Conservation (phyloP, 106 monocot genomes). For the Phalaenopsis equestris region DNA sequence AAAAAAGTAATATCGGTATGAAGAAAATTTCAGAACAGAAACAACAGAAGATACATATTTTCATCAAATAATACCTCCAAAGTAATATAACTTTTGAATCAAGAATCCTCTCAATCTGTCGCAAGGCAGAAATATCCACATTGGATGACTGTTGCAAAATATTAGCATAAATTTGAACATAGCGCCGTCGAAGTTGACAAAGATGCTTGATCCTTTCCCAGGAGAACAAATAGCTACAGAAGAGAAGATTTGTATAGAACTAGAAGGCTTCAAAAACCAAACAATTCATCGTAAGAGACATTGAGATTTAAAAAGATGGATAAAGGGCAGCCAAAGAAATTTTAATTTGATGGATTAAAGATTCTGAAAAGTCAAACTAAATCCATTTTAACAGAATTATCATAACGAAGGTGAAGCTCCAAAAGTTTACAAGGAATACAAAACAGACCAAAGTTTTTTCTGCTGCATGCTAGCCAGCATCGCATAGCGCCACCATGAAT, state of each 20-base stretch:
- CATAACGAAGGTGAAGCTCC: background rate
- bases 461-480: constrained; percentile 78
- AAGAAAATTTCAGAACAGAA: background rate
- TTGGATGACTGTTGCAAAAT: constrained; percentile 42
- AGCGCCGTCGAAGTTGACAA: constrained; percentile 83
- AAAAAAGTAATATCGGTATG: constrained; percentile 2
- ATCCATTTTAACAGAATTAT: background rate
- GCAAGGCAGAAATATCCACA: constrained; percentile 46
- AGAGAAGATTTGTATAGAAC: background rate
- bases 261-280: background rate
- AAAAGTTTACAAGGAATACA: background rate
- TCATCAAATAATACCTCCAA: constrained; percentile 56
- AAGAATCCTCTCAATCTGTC: constrained; percentile 84
- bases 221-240: constrained; percentile 65
- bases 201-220: constrained; percentile 95
- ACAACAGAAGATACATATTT: background rate
- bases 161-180: constrained; percentile 78
- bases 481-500: constrained; percentile 93
- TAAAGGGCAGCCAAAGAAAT: too few relatives aligned
- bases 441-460: constrained; percentile 72
- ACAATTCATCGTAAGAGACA: too few relatives aligned
- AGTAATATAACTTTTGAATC: constrained; percentile 86
- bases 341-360: background rate
- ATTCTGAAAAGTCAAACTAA: background rate
- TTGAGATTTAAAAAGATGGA: too few relatives aligned